These are phyloP conservation scores for Jaapia argillacea DNA, from an alignment of 768 basidiomycete species.

Conservation along the genomic window DNA sequence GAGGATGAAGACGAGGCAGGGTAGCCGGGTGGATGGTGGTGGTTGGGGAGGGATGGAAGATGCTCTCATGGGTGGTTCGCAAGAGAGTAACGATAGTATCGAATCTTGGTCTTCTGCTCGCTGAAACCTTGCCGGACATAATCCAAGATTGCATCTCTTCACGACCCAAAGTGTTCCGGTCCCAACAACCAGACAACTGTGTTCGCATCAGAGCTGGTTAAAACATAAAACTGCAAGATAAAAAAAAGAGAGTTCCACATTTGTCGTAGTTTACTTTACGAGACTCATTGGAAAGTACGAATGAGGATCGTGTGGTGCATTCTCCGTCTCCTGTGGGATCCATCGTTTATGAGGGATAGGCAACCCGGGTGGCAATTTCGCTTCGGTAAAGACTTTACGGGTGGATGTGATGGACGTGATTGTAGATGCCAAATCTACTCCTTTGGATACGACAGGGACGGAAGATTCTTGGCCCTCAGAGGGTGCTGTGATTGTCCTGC, in stretches of 20 bases:
- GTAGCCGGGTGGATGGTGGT: too few species aligned
- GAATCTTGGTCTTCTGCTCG: constrained; percentile 24
- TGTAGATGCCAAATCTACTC: constrained; percentile 58
- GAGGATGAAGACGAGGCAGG: not conserved
- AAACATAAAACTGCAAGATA: too few species aligned
- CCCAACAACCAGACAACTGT: too few species aligned
- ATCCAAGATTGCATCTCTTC: too few species aligned
- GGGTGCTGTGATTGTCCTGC: constrained; percentile 47
- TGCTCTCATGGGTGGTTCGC: constrained; percentile 3
- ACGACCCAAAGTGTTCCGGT: too few species aligned
- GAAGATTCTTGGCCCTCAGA: constrained; percentile 22
- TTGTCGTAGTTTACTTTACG: constrained; percentile 28
- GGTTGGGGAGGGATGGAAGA: too few species aligned
- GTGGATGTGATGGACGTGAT: constrained; percentile 54
- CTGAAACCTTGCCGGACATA: too few species aligned
- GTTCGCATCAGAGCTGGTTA: too few species aligned
- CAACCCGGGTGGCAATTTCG: constrained; percentile 65
- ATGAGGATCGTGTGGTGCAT: constrained; percentile 76
- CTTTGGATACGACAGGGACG: constrained; percentile 31
- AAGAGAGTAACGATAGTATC: constrained; percentile 22
- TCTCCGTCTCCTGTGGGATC: constrained; percentile 58
- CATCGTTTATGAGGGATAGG: constrained; percentile 63
- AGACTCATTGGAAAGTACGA: constrained; percentile 80
- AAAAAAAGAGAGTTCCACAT: too few species aligned
- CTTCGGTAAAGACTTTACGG: constrained; percentile 47